Conservation (phyloP, 2,329 filamentous ascomycete genomes). For the Pseudogymnoascus sp. region DNA sequence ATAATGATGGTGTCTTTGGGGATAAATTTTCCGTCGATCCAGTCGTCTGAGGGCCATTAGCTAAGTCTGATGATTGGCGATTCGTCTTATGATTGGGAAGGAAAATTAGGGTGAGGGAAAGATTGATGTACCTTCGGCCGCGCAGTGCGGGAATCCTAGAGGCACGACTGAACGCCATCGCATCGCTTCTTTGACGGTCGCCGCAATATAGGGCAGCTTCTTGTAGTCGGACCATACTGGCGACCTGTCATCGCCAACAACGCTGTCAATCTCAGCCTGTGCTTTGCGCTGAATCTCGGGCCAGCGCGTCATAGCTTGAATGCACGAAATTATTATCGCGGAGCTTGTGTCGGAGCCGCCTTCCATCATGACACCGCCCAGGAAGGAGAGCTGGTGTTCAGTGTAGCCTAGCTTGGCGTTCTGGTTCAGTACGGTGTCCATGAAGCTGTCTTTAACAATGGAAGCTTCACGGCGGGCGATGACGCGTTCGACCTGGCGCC, state of each 20-base stretch:
- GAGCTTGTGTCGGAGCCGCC: slow-evolving; percentile 32
- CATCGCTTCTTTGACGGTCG: slow-evolving; percentile 39
- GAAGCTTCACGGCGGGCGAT: slow-evolving; percentile 26
- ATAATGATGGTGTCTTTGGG: slow-evolving; percentile 32
- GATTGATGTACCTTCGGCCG: slow-evolving; percentile 23
- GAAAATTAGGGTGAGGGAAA: too few species aligned
- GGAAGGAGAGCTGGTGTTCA: slow-evolving; percentile 33
- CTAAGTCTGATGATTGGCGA: neutral
- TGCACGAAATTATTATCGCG: slow-evolving; percentile 28
- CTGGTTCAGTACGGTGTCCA: slow-evolving; percentile 37
- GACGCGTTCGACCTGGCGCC: slow-evolving; percentile 22
- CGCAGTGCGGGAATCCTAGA: slow-evolving; percentile 33
- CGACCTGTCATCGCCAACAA: slow-evolving; percentile 39
- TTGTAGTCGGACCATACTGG: slow-evolving; percentile 39
- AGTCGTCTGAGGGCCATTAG: neutral
- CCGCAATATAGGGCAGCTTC: slow-evolving; percentile 37
- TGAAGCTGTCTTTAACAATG: slow-evolving; percentile 27
- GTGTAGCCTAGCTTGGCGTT: slow-evolving; percentile 26
- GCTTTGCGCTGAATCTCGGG: slow-evolving; percentile 41
- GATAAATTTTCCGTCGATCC: slow-evolving; percentile 30
- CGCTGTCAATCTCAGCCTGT: slow-evolving; percentile 38
- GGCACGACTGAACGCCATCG: slow-evolving; percentile 38
- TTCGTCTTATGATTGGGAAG: neutral
- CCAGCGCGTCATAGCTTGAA: slow-evolving; percentile 27
- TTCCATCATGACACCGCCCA: slow-evolving; percentile 22